Evolutionary conservation across 345 rosid species (phyloP), one percentile per base, ranked within the genome.

Genomic region (Eucalyptus cladocalyx): DNA sequence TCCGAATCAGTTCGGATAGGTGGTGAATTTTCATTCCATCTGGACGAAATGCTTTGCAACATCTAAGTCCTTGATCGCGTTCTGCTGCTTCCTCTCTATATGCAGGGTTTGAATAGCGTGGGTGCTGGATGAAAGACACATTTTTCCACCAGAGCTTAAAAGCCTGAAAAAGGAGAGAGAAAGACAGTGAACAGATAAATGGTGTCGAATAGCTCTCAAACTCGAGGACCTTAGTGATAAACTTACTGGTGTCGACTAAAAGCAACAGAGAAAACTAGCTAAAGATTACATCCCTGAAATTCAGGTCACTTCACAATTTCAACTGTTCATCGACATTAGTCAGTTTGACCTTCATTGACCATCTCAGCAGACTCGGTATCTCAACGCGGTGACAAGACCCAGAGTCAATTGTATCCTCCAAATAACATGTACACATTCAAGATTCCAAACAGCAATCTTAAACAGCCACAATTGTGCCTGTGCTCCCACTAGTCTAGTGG

Each of bases 71-170:
- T 90, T 87, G 91, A 92, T 97, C 96, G 6, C 94, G 95, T 40
- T 89, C 87, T 1, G 88, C 86, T 87, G 98, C 93, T 67, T 95
- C 99, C 88, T 95, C 95, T 91, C 92, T 93, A 88, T 96, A 97
- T 32, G 86, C 88, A 48, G 97, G 97, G 48, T 92, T 93, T 28
- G 93, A 87, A 90, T 94, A 93, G 90, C 96, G 96, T 8, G 98
- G 97, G 65, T 98, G 99, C 91, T 94, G 97, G 69, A 97, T 91
- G 86, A 97, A 95, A 26, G 92, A 76, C 91, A 98, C 97, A 60
- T 93, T 95, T 91, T 95, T 94, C 98, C 99, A 98, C 98, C 98
- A 97, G 5, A 97, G 95, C 91, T 94, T 92, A 49, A 98, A 87
- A 90, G 99, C 99, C 99, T 98, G 87, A 56, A 88, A 67, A 88